Conservation (phyloP, 2,329 filamentous ascomycete species). For the Harringtonia lauricola region DNA sequence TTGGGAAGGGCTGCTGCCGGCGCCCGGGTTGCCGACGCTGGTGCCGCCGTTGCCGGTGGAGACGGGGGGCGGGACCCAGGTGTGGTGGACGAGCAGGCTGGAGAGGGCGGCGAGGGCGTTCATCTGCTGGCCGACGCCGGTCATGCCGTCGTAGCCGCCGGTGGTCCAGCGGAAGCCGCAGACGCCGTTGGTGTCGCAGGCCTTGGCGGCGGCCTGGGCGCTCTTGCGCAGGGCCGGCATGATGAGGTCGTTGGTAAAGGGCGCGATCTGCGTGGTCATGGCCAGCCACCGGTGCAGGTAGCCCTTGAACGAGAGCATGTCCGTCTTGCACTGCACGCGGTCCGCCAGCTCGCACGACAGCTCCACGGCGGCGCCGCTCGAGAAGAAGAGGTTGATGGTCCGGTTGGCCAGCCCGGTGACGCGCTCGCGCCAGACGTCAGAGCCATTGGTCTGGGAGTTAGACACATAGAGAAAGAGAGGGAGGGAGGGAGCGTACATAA, state of each 20-base stretch:
- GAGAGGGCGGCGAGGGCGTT: constrained; percentile 37
- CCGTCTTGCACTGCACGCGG: constrained; percentile 47
- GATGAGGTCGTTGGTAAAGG: constrained; percentile 42
- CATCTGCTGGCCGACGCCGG: constrained; percentile 41
- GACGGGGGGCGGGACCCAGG: constrained; percentile 16
- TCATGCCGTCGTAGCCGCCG: constrained; percentile 28
- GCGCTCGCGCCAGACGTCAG: constrained; percentile 39
- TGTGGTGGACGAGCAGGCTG: constrained; percentile 27
- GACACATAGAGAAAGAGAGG: neutral
- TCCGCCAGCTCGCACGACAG: constrained; percentile 48
- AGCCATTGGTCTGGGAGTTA: constrained; percentile 34
- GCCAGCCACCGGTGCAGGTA: constrained; percentile 57
- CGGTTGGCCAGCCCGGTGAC: constrained; percentile 43
- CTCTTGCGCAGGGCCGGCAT: constrained; percentile 45
- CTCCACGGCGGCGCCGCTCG: constrained; percentile 51
- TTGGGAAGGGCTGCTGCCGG: constrained; percentile 14
- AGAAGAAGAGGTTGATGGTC: constrained; percentile 40
- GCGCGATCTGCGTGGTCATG: constrained; percentile 49
- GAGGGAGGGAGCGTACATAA: constrained; percentile 19
- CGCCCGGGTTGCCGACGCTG: constrained; percentile 19
- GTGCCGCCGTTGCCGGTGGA: constrained; percentile 32
- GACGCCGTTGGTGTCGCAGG: constrained; percentile 43
- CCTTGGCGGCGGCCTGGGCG: constrained; percentile 44
- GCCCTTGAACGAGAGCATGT: constrained; percentile 65
- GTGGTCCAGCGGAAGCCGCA: constrained; percentile 56